Evolutionary conservation across 1,284 basidiomycete genomes (phyloP), one percentile per base, ranked within the genome.

Genomic region (Austroboletus olivaceoglutinosus): DNA sequence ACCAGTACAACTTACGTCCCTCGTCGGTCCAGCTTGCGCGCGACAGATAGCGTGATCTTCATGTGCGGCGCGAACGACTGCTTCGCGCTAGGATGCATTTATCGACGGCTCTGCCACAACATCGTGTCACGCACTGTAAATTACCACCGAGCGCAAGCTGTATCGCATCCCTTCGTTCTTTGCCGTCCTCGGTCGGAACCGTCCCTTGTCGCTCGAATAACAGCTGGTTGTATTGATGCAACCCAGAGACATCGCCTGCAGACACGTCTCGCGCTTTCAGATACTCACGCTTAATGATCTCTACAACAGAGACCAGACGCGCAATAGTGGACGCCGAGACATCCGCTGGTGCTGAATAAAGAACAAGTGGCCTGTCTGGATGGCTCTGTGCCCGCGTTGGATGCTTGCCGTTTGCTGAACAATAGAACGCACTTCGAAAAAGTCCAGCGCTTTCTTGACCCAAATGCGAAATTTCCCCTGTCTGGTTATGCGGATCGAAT

Each of bases 261-360:
- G 71, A 73, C 8, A 65, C 60, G 27, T 73, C 72, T 11, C 82
- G 70, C 30, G 61, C 65, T 53, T 81, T 82, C 54, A 89, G 53
- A 62, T 84, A 91, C 61, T 91, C 86, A 30, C 91, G 79, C 66
- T 93, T 93, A 60, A 92, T 81, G 51, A 92, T 90, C 69, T 94
- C 91, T 1, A 83, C 85, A 5, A 92, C 85, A 1, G 86, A 82
- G 45, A 93, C 74, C 9, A 93, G 75, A 1, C 84, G 80, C 0
- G 89, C 82, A 7, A 85, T 79, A 9, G 77, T 73, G 8, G 73
- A 67, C 2, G 80, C 76, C 2, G 76, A 71, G 13, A 69, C 56
- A 34, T 58, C 44, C 21, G 53, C 51, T 31, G 86, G 86, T 2
- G 85, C 67, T 0, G 89, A 90, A 62, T 91, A 88, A 5, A 92